These are phyloP conservation scores for Pseudogymnoascus sp. DNA, from an alignment of 2,329 filamentous ascomycete genomes.

Conservation along the genomic window DNA sequence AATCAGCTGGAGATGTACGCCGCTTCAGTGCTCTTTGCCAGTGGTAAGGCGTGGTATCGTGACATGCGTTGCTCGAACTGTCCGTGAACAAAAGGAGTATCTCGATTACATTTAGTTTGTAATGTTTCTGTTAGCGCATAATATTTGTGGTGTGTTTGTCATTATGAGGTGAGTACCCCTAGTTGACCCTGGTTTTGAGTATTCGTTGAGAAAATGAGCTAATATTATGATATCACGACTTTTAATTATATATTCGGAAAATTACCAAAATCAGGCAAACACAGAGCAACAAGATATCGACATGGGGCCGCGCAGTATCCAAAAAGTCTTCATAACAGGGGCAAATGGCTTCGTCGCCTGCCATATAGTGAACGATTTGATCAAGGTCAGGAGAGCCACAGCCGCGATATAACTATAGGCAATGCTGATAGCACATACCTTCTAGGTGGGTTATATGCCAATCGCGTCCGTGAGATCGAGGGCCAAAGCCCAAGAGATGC, in stretches of 20 bases:
- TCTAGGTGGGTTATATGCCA: background rate
- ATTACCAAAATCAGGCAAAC: background rate
- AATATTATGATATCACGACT: background rate
- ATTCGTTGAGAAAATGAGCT: background rate
- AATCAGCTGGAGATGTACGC: background rate
- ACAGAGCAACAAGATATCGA: background rate
- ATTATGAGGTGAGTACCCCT: background rate
- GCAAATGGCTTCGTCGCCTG: slow-evolving; percentile 28
- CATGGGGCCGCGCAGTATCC: background rate
- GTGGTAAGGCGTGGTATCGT: background rate
- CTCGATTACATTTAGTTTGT: background rate
- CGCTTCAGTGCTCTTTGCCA: background rate
- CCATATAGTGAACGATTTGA: slow-evolving; percentile 20
- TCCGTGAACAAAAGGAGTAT: background rate
- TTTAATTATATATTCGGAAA: background rate
- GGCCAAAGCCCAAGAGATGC: slow-evolving; percentile 36
- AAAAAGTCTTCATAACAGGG: slow-evolving; percentile 26
- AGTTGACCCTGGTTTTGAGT: background rate
- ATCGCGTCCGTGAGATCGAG: slow-evolving; percentile 35
- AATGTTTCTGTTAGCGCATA: background rate
- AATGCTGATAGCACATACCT: background rate
- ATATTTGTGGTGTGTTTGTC: background rate
- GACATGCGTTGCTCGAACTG: background rate
- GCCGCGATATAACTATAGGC: background rate
- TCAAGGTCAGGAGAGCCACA: background rate